Evolutionary conservation across 352 stramenopile species (phyloP).

Genomic region (Phytophthora citrophthora): DNA sequence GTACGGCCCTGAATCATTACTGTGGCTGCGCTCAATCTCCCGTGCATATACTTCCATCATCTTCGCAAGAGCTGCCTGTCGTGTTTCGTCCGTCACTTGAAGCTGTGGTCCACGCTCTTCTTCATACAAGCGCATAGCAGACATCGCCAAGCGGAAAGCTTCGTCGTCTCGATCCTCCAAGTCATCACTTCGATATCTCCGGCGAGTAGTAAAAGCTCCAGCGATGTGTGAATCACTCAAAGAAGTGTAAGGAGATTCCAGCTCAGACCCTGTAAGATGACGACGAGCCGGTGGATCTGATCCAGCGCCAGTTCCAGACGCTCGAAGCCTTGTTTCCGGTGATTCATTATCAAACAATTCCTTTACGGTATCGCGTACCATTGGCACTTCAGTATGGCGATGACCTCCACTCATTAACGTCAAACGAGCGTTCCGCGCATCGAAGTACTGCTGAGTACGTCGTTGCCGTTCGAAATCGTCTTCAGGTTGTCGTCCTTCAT

Average conservation of each 20-base stretch:
- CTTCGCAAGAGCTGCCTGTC: conserved; percentile 63
- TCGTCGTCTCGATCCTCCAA: conserved; percentile 38
- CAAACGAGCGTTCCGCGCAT: conserved; percentile 33
- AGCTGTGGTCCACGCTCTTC: conserved; percentile 56
- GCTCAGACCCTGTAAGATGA: conserved; percentile 4
- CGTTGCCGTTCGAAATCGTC: conserved; percentile 16
- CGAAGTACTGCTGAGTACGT: conserved; percentile 40
- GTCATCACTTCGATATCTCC: conserved; percentile 30
- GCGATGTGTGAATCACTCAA: conserved; percentile 28
- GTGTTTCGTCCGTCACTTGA: conserved; percentile 62
- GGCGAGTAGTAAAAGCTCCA: conserved; percentile 22
- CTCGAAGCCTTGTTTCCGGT: conserved; percentile 7
- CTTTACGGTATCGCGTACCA: conserved; percentile 8
- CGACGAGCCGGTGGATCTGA: conserved; percentile 18
- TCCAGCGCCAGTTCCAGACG: conserved; percentile 11
- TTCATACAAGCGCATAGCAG: conserved; percentile 81
- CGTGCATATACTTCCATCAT: conserved; percentile 82
- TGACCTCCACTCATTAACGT: conserved; percentile 22
- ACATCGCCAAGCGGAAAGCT: conserved; percentile 73
- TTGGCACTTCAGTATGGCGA: not conserved
- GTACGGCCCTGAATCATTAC: conserved; percentile 10
- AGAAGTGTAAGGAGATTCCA: conserved; percentile 30
- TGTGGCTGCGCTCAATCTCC: conserved; percentile 63
- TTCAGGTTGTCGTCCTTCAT: conserved; percentile 14
- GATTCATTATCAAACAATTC: conserved; percentile 19